These are phyloP conservation scores for Tylopilus subfusipes DNA, from an alignment of 768 basidiomycete species.

Conservation along the genomic window DNA sequence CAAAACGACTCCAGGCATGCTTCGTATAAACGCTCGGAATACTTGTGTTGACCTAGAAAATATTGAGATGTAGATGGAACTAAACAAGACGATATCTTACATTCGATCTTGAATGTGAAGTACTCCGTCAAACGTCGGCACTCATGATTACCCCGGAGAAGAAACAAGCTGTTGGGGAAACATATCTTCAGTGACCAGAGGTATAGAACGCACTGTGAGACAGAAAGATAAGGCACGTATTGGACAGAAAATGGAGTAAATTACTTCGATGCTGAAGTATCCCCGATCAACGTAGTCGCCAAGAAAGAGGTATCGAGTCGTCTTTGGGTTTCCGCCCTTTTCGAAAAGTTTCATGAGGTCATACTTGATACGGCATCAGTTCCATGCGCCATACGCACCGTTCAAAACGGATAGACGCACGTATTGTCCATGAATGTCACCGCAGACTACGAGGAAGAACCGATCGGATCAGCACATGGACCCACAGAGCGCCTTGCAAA, in stretches of 20 bases:
- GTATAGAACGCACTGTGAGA: slow-evolving; percentile 50
- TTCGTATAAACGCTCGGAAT: slow-evolving; percentile 70
- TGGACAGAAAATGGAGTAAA: slow-evolving; percentile 8
- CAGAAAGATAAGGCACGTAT: slow-evolving; percentile 8
- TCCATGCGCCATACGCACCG: background rate
- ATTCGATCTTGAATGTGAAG: slow-evolving; percentile 60
- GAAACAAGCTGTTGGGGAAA: slow-evolving; percentile 57
- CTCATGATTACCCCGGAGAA: slow-evolving; percentile 64
- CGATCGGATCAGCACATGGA: slow-evolving; percentile 7
- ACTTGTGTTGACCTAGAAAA: slow-evolving; percentile 63
- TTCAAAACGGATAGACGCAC: slow-evolving; percentile 18
- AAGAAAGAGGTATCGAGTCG: slow-evolving; percentile 70
- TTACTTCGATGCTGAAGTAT: slow-evolving; percentile 71
- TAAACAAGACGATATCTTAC: slow-evolving; percentile 5
- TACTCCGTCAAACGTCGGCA: slow-evolving; percentile 64
- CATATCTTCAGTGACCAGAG: slow-evolving; percentile 63
- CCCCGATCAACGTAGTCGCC: slow-evolving; percentile 76
- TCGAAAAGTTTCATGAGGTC: slow-evolving; percentile 80
- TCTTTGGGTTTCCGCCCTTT: slow-evolving; percentile 70
- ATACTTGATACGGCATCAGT: slow-evolving; percentile 41
- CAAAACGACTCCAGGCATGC: slow-evolving; percentile 75
- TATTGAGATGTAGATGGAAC: background rate
- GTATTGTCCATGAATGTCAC: slow-evolving; percentile 24
- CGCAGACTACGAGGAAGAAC: slow-evolving; percentile 11
- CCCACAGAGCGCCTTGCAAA: no score